phyloP scores from a whole-genome alignment of 2,329 filamentous ascomycete genomes.

The Phaeomoniella chlamydospora region DNA sequence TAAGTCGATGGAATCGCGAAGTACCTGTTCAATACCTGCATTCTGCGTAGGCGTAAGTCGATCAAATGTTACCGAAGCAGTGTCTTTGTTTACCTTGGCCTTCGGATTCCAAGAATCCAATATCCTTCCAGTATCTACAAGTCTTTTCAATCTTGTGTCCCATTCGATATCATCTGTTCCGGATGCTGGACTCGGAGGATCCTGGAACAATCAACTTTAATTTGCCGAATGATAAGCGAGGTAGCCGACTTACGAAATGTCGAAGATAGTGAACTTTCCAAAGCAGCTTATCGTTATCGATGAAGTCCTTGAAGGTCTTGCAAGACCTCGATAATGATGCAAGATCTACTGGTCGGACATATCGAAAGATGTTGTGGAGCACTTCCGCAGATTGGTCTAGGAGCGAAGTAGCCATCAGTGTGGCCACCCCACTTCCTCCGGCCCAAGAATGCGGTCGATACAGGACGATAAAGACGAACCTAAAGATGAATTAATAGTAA shows the following conservation, averaged over 20 bases:
- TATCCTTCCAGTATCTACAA: conserved; percentile 27
- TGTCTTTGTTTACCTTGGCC: conserved; percentile 19
- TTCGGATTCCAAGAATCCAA: conserved; percentile 24
- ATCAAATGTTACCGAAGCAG: conserved; percentile 14
- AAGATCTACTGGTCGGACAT: conserved; percentile 43
- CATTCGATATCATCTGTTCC: conserved; percentile 15
- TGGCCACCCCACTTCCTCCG: too few relatives aligned
- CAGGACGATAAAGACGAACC: too few relatives aligned
- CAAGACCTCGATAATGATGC: conserved; percentile 37
- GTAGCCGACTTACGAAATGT: conserved; percentile 30
- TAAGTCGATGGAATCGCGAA: conserved; percentile 17
- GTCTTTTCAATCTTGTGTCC: conserved; percentile 19
- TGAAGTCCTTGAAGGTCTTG: conserved; percentile 35
- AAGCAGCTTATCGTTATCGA: conserved; percentile 43
- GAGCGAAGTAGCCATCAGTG: conserved; percentile 4
- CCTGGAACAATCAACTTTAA: conserved; percentile 6
- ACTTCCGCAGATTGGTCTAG: conserved; percentile 44
- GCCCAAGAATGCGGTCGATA: too few relatives aligned
- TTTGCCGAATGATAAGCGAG: conserved; percentile 1
- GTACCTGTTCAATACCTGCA: conserved; percentile 12
- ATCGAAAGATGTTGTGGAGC: conserved; percentile 44
- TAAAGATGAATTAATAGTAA: too few relatives aligned
- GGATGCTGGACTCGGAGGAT: conserved; percentile 6
- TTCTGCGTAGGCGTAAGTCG: conserved; percentile 12
- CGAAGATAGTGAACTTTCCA: conserved; percentile 49